Evolutionary conservation across 345 rosid genomes (phyloP), one percentile per base, ranked within the genome.

Genomic region (Boechera stricta): DNA sequence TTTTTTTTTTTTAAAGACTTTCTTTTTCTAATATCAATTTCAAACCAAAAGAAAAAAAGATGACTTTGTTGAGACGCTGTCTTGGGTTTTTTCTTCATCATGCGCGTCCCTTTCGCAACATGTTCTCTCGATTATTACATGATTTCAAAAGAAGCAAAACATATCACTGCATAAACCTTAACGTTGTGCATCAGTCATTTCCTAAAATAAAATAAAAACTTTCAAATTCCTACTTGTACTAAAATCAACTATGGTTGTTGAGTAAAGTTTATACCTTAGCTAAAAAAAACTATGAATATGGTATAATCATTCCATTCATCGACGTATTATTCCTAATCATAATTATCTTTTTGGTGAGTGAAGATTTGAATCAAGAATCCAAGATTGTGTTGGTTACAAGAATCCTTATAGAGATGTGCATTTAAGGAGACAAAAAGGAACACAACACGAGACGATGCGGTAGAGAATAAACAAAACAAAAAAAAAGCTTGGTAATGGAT

Each of bases 391-490:
- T 49, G 26, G 71, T 44, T 7, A 12, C 35, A 12, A 51, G 64
- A 76, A 55, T 77, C 71, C 52, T 54, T 55, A 77, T 77, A 64
- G 81, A 57, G 68, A 78, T 58, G 55, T 65, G 74, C 18, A 13
- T 42, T 79, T 42, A 35, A 66, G 70, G 74, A 73, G 78, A 79
- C 82, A 79, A 60, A 67, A 60, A 53, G 82, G 78, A 73, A 79
- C 82, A 67, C 65, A n/a, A 54, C 51, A 73, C 78, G 74, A 79
- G 82, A 67, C 74, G 77, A 67, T 71, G 67, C 66, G 67, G 44
- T 77, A 63, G 28, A 47, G 76, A 77, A 70, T 72, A 73, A 57
- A 63, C 45, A 66, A 63, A 48, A 45, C 57, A 66, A 61, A 33
- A 61, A 7, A 35, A 24, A 71, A 55, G 54, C 33, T 41, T 52